Evolutionary conservation across 2,329 filamentous ascomycete species (phyloP).

Genomic region (Arthrobotrys sphaeroides): DNA sequence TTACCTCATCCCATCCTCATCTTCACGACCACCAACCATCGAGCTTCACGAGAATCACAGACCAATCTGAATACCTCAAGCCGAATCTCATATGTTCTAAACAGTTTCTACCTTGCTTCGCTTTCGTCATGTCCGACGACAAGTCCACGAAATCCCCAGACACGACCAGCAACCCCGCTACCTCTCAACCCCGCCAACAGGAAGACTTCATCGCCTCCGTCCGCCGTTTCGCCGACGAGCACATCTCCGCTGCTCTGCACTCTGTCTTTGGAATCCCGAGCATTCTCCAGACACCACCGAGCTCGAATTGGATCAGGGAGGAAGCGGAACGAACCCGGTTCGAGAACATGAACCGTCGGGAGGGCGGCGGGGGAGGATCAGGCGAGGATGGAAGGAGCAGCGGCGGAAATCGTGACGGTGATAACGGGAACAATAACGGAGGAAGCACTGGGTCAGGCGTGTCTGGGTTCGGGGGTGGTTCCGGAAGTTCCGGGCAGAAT

Average conservation of each 20-base stretch:
- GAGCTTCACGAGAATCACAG: background rate
- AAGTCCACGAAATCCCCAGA: conserved; percentile 37
- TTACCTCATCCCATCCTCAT: background rate
- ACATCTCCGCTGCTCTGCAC: conserved; percentile 56
- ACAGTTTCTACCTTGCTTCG: background rate
- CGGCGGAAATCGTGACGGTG: conserved; percentile 6
- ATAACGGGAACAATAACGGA: conserved; percentile 4
- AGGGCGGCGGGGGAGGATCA: conserved; percentile 19
- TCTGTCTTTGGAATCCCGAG: conserved; percentile 57
- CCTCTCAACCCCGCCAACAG: conserved; percentile 33
- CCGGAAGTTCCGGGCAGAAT: conserved; percentile 31
- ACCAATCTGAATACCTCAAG: background rate
- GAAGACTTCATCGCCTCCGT: conserved; percentile 56
- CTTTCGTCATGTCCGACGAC: conserved; percentile 52
- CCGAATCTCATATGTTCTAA: background rate
- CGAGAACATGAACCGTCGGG: conserved; percentile 36
- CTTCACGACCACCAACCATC: background rate
- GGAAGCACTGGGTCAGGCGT: conserved; percentile 15
- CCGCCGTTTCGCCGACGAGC: conserved; percentile 57
- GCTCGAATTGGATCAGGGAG: conserved; percentile 55
- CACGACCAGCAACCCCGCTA: conserved; percentile 3
- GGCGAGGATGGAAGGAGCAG: conserved; percentile 19
- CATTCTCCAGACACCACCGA: conserved; percentile 55
- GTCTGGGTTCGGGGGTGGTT: conserved; percentile 38
- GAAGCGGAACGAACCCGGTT: conserved; percentile 44